Base-by-base conservation (phyloP, 345 rosid genomes). In the Sonneratia caseolaris region DNA sequence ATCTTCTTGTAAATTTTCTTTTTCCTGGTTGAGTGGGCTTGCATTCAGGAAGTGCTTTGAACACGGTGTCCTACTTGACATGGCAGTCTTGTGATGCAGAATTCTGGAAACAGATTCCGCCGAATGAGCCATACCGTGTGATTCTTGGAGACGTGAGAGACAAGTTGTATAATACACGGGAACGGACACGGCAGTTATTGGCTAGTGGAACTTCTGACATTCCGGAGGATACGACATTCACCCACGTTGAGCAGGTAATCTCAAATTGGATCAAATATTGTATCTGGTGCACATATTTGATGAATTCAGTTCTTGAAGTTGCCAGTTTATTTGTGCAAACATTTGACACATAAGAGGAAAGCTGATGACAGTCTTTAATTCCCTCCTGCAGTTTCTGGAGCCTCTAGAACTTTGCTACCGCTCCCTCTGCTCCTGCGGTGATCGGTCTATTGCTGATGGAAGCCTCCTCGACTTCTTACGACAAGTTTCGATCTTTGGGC, bases 341-440 rank as follows among this genome's bases (percentile, higher is more conserved):
- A 7, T 6, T 7, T 45, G 2, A 43, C 47, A 5, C 11, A 48
- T 15, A 48, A 48, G 14, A 11, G 55, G 18, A 15, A 16, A 12
- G 56, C 56, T 18, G 56, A 49, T 49, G 5, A 49, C 19, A 49
- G 56, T 49, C 21, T 13, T 49, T 16, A 49, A 13, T 49, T 49
- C 56, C 56, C 1, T 49, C 19, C 49, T 74, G 69, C 68, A 89
- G 99, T 86, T 95, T 75, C 75, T 95, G 89, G 97, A 90, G 87
- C 99, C 99, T 70, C 97, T 95, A 77, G 99, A 92, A 73, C 99
- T 95, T 73, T 90, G 97, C 73, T 95, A 92, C 83, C 82, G 89
- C 71, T 95, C 99, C 0, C 93, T 92, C 14, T 89, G 97, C 49
- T 79, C 83, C 56, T 89, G 91, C 43, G 97, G 97, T 70, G 99